Base-by-base conservation (phyloP, 2,329 filamentous ascomycete genomes). In the Aspergillus eucalypticola region DNA sequence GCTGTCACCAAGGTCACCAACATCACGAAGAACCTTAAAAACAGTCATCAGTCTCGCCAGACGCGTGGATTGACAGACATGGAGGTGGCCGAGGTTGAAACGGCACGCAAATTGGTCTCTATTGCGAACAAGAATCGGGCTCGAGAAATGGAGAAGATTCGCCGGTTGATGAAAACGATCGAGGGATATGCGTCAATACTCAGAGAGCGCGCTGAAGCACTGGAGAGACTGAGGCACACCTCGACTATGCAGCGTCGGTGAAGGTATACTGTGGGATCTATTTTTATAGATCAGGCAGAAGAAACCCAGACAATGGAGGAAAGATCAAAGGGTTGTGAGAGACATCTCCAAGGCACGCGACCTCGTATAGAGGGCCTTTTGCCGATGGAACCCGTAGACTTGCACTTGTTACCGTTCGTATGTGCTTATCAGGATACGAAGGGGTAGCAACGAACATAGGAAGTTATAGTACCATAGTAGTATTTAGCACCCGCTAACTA, bases 71-170 rank as follows among this genome's bases (percentile, higher is more conserved):
- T 70, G 49, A 64, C 58, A 17, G 61, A 62, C 5, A 51, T 57
- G 60, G 66, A 70, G 56, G 49, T 56, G 38, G 63, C 63, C 8
- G 70, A 72, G 58, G 23, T 69, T 17, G 58, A 70, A 51, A 67
- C 63, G 10, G 52, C 66, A 21, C 64, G 63, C 41, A 56, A 60
- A 35, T 59, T 70, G 39, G 54, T 63, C 27, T 48, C 56, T 8
- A 41, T 60, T 17, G 63, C 60, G n/a, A 67, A 67, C 25, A 56
- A 54, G 35, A 72, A 68, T 51, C 42, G 65, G 35, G 59, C 38
- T 10, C 62, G 63, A 7, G 71, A 70, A 56, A 54, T 64, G 39
- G 64, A 64, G 52, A 63, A 59, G 48, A 50, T 70, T 19, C 63
- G 58, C 29, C 49, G 51, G 21, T 32, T 66, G 38, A 57, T 35